These are phyloP conservation scores for Rosa hybrid DNA, from an alignment of 331 rosid genomes.

Conservation along the genomic window DNA sequence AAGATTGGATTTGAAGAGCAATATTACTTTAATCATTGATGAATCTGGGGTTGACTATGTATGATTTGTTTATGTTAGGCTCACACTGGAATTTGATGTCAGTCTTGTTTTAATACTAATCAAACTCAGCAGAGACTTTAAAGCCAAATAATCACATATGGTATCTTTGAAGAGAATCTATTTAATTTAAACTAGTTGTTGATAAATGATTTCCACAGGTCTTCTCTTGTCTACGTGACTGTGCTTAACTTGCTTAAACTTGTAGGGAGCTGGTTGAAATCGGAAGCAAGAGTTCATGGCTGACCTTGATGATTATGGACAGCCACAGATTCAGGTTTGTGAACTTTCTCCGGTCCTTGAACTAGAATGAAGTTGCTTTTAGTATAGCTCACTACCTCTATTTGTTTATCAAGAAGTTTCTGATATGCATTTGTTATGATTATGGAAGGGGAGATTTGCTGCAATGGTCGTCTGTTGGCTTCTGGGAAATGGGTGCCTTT, in stretches of 20 bases:
- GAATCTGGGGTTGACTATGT: neutral
- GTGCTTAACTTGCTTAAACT: neutral
- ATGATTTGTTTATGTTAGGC: neutral
- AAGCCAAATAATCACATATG: neutral
- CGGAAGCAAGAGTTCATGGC: constrained; percentile 27
- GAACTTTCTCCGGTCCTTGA: neutral
- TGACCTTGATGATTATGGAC: constrained; percentile 28
- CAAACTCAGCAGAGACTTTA: neutral
- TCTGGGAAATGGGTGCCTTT: constrained; percentile 93
- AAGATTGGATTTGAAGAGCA: neutral
- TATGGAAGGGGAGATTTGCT: constrained; percentile 55
- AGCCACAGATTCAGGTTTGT: constrained; percentile 60
- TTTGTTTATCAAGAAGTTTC: constrained; percentile 7
- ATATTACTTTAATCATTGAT: neutral
- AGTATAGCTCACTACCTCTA: neutral
- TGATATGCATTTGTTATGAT: neutral
- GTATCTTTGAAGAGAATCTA: neutral
- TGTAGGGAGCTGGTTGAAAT: constrained; percentile 5
- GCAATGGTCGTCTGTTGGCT: constrained; percentile 74
- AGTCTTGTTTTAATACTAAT: neutral
- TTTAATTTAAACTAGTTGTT: neutral
- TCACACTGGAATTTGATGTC: neutral
- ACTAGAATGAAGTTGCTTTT: neutral
- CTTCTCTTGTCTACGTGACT: neutral
- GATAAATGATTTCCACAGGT: neutral